Conservation (phyloP, 768 basidiomycete species). For the Kwoniella dejecticola region DNA sequence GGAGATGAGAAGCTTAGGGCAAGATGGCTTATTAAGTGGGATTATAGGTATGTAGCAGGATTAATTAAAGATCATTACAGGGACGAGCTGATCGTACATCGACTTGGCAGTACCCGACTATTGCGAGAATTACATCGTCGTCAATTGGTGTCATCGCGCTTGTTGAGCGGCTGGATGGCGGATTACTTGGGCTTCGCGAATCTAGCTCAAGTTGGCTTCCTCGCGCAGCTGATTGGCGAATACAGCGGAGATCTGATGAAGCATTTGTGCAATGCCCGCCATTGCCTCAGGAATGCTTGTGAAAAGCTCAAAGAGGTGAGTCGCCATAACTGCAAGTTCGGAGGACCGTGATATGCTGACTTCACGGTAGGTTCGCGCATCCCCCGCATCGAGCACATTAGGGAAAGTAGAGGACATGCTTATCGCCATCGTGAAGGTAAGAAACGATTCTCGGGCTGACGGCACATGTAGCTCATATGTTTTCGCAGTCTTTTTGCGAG, state of each 20-base stretch:
- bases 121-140: constrained; percentile 35
- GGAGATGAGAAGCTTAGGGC: constrained; percentile 37
- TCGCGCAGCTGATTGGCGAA: constrained; percentile 36
- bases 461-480: background rate
- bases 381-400: constrained; percentile 24
- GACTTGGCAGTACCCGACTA: constrained; percentile 25
- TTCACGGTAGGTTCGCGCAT: constrained; percentile 30
- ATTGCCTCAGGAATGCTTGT: constrained; percentile 34
- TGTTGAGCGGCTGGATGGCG: constrained; percentile 37
- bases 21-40: constrained; percentile 47
- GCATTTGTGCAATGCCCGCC: constrained; percentile 35
- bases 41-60: constrained; percentile 46
- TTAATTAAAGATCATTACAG: background rate
- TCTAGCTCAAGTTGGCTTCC: constrained; percentile 44
- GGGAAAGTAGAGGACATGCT: constrained; percentile 30
- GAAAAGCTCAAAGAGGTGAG: constrained; percentile 41
- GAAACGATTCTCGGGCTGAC: background rate
- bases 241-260: constrained; percentile 34
- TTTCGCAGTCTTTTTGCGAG: constrained; percentile 19
- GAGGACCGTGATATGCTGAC: constrained; percentile 4
- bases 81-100: background rate
- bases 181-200: constrained; percentile 34
- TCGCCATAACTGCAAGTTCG: background rate
- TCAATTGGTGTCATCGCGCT: constrained; percentile 36
- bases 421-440: constrained; percentile 26